phyloP scores from a whole-genome alignment of 2,329 filamentous ascomycete genomes.

The Aspergillus sp. region DNA sequence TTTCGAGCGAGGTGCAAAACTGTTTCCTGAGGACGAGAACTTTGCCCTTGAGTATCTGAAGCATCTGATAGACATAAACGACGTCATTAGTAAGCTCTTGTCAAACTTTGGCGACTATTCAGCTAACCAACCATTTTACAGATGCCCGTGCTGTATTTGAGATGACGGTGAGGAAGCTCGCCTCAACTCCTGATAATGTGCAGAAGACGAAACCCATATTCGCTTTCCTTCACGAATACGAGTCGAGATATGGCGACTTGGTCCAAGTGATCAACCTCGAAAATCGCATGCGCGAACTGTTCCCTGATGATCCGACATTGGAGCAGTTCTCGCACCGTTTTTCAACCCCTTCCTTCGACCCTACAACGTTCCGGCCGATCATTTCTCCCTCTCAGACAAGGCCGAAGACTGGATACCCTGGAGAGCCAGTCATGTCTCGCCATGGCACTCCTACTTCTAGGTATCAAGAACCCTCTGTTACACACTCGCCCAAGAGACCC shows the following conservation, averaged over 20 bases:
- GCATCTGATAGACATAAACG: conserved; percentile 88
- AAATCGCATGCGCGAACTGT: conserved; percentile 90
- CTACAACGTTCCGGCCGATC: conserved; percentile 78
- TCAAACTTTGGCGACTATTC: neutral
- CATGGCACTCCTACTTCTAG: conserved; percentile 43
- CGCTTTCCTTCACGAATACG: conserved; percentile 91
- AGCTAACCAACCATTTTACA: conserved; percentile 42
- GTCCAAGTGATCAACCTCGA: conserved; percentile 90
- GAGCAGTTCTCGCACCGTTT: conserved; percentile 77
- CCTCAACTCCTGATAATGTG: conserved; percentile 73
- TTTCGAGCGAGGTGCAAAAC: conserved; percentile 87
- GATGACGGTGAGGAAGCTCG: conserved; percentile 82
- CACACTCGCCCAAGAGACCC: conserved; percentile 59
- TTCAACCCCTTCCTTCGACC: conserved; percentile 75
- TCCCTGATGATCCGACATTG: conserved; percentile 81
- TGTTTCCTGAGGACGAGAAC: conserved; percentile 91
- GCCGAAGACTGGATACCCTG: conserved; percentile 56
- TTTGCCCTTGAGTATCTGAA: conserved; percentile 97
- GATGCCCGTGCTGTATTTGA: conserved; percentile 96
- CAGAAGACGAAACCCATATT: conserved; percentile 83
- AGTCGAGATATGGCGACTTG: conserved; percentile 91
- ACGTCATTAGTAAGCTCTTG: conserved; percentile 78
- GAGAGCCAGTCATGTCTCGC: conserved; percentile 31
- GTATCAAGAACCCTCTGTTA: conserved; percentile 40
- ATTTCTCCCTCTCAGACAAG: conserved; percentile 82